Base-by-base conservation (phyloP, 179 eudicot genomes). In the Spergularia azorica region DNA sequence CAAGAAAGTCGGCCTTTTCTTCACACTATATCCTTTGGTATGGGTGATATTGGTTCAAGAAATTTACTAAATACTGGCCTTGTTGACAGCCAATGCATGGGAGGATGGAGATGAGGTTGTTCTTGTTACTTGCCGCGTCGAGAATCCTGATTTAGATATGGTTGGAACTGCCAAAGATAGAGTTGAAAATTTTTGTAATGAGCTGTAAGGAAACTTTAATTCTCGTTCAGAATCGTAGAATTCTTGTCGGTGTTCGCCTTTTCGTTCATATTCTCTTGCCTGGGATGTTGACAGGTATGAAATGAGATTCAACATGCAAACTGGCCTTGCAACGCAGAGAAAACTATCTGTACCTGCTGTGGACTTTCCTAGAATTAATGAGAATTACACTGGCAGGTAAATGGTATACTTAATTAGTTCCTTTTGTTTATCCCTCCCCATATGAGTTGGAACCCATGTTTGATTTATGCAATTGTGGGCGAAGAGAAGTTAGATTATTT, bases 51-150 rank as follows among this genome's bases (percentile, higher is more conserved):
- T 81, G 54, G 21, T 16, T 3, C 6, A 15, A 16, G 48, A 66
- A 20, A 52, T 6, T 46, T 46, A 56, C 0, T 43, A n/a, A 20
- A 58, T 52, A 36, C 55, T 74, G 73, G 7, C 58, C 46, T 57
- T 71, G 41, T 73, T 76, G 43, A 63, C 86, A 95, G 98, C 97
- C 68, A 95, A 95, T 85, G 95, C 98, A 46, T 95, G 98, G 98
- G 98, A 95, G 86, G 97, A 93, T 84, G 98, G 95, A 73, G 98
- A 95, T 72, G 98, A 95, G 81, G 90, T 93, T 71, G 95, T 95
- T 76, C 67, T 93, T 62, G 87, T 91, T 63, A 89, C 94, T 77
- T 93, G 92, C 51, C 97, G 97, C 76, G 74, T 95, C 72, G 84
- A 90, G 65, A 89, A 95, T 68, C 93, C 90, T n/a, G 92, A 93